Percentiles rank a stretch among this genome's conserved stretches.
These are phyloP conservation scores for Euphorbia schlechtendalii DNA, from an alignment of 441 rosid genomes.

Conservation along the genomic window DNA sequence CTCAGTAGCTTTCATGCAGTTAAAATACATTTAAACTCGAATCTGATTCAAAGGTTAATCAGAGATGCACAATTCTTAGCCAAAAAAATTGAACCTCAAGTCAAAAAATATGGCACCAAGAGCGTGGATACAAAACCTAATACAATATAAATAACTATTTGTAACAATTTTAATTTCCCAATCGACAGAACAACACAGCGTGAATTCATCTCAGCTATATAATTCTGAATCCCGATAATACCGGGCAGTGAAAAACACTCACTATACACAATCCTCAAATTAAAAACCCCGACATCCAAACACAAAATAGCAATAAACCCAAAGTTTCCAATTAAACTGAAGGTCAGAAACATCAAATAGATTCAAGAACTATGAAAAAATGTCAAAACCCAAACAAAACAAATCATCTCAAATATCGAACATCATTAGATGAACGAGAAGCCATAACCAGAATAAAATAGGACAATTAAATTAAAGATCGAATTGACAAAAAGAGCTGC, in stretches of 20 bases:
- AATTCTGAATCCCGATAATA: not conserved
- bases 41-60: not conserved
- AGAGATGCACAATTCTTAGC: not conserved
- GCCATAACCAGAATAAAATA: slow-evolving; percentile 14
- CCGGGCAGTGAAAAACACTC: slow-evolving; percentile 5
- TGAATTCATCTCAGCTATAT: slow-evolving; percentile 2
- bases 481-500: slow-evolving; percentile 15
- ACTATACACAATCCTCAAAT: slow-evolving; percentile 7
- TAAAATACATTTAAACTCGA: not conserved
- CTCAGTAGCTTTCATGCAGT: slow-evolving; percentile 3
- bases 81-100: not conserved
- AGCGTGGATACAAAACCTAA: not conserved
- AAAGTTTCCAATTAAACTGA: not conserved
- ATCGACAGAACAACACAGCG: not conserved
- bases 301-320: slow-evolving; percentile 22
- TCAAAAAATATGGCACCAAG: not conserved
- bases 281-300: slow-evolving; percentile 14
- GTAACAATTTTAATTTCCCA: slow-evolving; percentile 6
- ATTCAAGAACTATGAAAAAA: slow-evolving; percentile 12
- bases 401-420: slow-evolving; percentile 15
- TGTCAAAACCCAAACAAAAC: not conserved
- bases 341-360: slow-evolving; percentile 2
- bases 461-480: slow-evolving; percentile 22
- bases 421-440: slow-evolving; percentile 23
- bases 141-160: not conserved